Base-by-base conservation (phyloP, 2,329 filamentous ascomycete species). In the Talaromyces sp. region DNA sequence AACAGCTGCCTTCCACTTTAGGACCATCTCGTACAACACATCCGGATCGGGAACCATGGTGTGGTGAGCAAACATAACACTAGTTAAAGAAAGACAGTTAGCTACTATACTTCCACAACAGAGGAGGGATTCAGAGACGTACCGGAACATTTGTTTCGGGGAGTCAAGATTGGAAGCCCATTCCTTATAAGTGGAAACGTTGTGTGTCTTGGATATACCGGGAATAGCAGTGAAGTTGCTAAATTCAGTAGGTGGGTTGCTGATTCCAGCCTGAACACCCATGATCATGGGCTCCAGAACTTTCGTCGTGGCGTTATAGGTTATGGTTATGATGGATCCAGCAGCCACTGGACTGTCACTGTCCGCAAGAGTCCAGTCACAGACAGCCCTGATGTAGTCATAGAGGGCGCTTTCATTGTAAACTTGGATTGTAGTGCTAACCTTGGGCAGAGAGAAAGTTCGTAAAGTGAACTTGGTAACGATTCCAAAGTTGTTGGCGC, bases 81-180 rank as follows among this genome's bases (percentile, higher is more conserved):
- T 75, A 28, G 27, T 28, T 7, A 28, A 28, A 28, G 27, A 28
- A 28, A 28, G 27, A 7, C 7, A 28, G 27, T 28, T 7, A 28
- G 27, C 27, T 28, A 7, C 4, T 28, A 28, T 28, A 28, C 27
- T 28, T 28, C 27, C 27, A 28, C 27, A 28, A 28, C 27, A 28
- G 27, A 28, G 27, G 42, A 9, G 33, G 28, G 28, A 8, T 28
- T 15, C 27, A 53, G 13, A 53, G 22, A 11, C 64, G 49, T 66
- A 74, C 71, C 75, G 68, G 63, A 76, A 73, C 71, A 75, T 71
- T 52, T 76, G 73, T 55, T 73, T 72, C 0, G 73, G 74, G 0
- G 69, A 67, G 4, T 72, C 71, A 10, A 72, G 60, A 5, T 52
- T 39, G 1, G 63, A 47, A 17, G 74, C 70, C 68, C 68, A 76